These are phyloP conservation scores for Grammothele lineata DNA, from an alignment of 768 basidiomycete species.

Conservation along the genomic window DNA sequence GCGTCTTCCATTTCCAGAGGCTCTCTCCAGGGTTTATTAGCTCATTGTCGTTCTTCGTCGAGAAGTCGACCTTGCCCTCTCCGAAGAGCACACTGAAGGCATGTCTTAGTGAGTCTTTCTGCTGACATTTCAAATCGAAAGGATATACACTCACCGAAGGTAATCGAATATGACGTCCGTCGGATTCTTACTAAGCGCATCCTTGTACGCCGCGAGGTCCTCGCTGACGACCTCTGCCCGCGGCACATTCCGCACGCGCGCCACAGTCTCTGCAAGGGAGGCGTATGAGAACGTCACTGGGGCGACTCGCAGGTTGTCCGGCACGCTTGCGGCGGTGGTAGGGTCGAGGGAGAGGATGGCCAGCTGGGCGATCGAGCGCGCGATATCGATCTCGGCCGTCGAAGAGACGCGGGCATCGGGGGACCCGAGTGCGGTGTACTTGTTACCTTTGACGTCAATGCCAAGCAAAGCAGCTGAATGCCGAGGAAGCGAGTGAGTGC, in stretches of 20 bases:
- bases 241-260: slow-evolving; percentile 9
- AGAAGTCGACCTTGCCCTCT: neutral
- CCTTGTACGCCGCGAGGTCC: slow-evolving; percentile 12
- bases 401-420: slow-evolving; percentile 5
- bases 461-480: slow-evolving; percentile 1
- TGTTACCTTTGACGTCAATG: slow-evolving; percentile 16
- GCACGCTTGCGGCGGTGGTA: slow-evolving; percentile 10
- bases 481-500: neutral
- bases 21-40: neutral
- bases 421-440: slow-evolving; percentile 18
- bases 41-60: neutral
- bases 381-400: slow-evolving; percentile 19
- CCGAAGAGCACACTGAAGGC: neutral
- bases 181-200: slow-evolving; percentile 8
- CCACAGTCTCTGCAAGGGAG: slow-evolving; percentile 7
- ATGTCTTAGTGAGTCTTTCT: no score
- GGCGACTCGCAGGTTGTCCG: slow-evolving; percentile 19
- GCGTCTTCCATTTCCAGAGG: neutral
- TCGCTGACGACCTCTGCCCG: slow-evolving; percentile 11
- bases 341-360: slow-evolving; percentile 15
- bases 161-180: slow-evolving; percentile 4
- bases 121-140: no score
- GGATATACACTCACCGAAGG: slow-evolving; percentile 14
- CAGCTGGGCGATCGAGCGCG: slow-evolving; percentile 14
- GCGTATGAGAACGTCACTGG: slow-evolving; percentile 12